These are phyloP conservation scores for Zasmidium cellare DNA, from an alignment of 2,329 filamentous ascomycete species.

Conservation along the genomic window DNA sequence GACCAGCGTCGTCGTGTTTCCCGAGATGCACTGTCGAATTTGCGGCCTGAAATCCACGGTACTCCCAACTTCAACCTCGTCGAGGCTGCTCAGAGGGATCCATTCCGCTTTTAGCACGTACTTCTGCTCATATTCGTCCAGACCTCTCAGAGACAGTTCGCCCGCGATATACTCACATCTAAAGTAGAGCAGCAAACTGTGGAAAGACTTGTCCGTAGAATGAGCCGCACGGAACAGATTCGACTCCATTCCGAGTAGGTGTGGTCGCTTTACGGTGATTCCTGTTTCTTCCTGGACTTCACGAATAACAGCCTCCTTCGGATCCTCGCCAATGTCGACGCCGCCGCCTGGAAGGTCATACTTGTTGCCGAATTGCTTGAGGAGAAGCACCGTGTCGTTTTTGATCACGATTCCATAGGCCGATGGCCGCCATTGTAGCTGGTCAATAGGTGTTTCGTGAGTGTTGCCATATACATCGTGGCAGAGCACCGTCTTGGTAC, in stretches of 20 bases:
- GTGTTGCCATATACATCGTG: slow-evolving; percentile 4
- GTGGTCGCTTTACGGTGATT: not conserved
- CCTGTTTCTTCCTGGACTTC: slow-evolving; percentile 12
- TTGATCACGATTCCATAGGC: slow-evolving; percentile 12
- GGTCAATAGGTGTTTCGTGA: not conserved
- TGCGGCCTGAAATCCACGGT: slow-evolving; percentile 10
- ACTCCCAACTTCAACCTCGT: slow-evolving; percentile 6
- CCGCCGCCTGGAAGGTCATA: slow-evolving; percentile 13
- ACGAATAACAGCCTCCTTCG: slow-evolving; percentile 6
- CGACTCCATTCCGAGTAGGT: slow-evolving; percentile 5
- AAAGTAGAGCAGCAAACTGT: slow-evolving; percentile 12
- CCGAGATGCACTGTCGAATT: not conserved
- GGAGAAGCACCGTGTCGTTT: not conserved
- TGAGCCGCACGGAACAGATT: slow-evolving; percentile 9
- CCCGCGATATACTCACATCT: slow-evolving; percentile 7
- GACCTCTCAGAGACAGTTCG: not conserved
- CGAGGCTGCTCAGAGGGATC: slow-evolving; percentile 3
- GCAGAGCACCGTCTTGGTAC: not conserved
- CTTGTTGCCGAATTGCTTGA: slow-evolving; percentile 2
- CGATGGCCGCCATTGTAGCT: slow-evolving; percentile 12
- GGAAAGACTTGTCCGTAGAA: slow-evolving; percentile 1
- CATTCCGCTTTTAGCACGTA: slow-evolving; percentile 10
- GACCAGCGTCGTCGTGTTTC: no score
- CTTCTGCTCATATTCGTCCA: slow-evolving; percentile 5
- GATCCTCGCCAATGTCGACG: slow-evolving; percentile 10